Evolutionary conservation across 257 asterid genomes (phyloP).

Genomic region (Prunella vulgaris): DNA sequence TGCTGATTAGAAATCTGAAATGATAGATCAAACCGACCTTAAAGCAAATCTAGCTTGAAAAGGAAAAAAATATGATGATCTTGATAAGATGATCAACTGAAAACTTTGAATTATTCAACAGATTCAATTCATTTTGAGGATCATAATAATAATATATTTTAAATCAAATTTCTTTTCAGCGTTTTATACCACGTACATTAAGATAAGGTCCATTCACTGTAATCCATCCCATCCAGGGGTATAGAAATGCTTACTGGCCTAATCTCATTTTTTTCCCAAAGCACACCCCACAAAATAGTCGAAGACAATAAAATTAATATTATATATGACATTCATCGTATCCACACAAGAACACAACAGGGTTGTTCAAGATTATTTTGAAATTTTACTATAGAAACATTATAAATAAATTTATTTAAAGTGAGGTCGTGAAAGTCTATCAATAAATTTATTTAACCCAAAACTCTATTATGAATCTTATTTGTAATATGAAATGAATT

Average conservation of each 20-base stretch:
- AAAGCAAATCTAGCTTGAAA: neutral
- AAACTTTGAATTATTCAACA: neutral
- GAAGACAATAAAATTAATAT: neutral
- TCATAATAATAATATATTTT: neutral
- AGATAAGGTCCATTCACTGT: constrained; percentile 10
- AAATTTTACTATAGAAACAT: neutral
- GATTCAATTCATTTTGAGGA: constrained; percentile 3
- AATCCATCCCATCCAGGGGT: neutral
- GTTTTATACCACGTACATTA: constrained; percentile 16
- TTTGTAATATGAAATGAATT: too few species aligned
- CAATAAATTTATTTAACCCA: too few species aligned
- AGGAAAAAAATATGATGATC: neutral
- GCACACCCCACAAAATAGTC: neutral
- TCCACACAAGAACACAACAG: neutral
- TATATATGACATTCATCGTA: neutral
- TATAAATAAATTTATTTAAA: too few species aligned
- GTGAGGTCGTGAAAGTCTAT: too few species aligned
- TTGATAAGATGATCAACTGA: neutral
- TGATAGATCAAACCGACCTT: neutral
- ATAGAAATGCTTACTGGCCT: constrained; percentile 7
- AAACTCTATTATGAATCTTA: too few species aligned
- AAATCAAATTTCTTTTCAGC: neutral
- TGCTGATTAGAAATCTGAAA: neutral
- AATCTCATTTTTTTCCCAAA: neutral
- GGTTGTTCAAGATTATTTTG: neutral